These are phyloP conservation scores for Parachaetomium inaequale DNA, from an alignment of 495 filamentous ascomycete genomes.

Conservation along the genomic window DNA sequence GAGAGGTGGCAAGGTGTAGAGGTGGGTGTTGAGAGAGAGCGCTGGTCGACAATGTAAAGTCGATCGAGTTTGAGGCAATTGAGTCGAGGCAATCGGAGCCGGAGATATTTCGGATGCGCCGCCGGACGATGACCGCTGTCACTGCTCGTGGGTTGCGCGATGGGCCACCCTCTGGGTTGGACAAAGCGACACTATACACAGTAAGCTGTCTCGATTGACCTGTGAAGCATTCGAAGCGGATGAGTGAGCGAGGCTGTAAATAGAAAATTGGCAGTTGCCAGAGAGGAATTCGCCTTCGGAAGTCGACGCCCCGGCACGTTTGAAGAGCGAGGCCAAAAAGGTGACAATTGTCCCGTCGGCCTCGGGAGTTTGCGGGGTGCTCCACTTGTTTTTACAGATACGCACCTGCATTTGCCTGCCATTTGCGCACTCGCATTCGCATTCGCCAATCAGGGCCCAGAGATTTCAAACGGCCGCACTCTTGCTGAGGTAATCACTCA, in stretches of 20 bases:
- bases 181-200: not conserved
- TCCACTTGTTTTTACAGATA: slow-evolving; percentile 9
- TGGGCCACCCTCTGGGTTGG: not conserved
- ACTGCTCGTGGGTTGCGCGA: not conserved
- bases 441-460: slow-evolving; percentile 24
- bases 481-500: slow-evolving; percentile 14
- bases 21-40: not conserved
- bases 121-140: not conserved
- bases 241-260: not conserved
- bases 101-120: not conserved
- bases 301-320: slow-evolving; percentile 5
- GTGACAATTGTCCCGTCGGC: slow-evolving; percentile 14
- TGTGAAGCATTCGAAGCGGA: not conserved
- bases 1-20: not conserved
- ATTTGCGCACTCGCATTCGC: too few relatives aligned
- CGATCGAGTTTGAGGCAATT: not conserved
- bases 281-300: slow-evolving; percentile 21
- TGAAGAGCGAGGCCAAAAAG: slow-evolving; percentile 3
- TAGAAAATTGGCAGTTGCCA: not conserved
- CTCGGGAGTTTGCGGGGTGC: slow-evolving; percentile 21
- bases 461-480: slow-evolving; percentile 20
- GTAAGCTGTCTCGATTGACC: not conserved
- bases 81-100: not conserved
- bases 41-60: not conserved
- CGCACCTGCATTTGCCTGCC: slow-evolving; percentile 21